Evolutionary conservation across 2,329 filamentous ascomycete genomes (phyloP).

Genomic region (Pyrenophora seminiperda): DNA sequence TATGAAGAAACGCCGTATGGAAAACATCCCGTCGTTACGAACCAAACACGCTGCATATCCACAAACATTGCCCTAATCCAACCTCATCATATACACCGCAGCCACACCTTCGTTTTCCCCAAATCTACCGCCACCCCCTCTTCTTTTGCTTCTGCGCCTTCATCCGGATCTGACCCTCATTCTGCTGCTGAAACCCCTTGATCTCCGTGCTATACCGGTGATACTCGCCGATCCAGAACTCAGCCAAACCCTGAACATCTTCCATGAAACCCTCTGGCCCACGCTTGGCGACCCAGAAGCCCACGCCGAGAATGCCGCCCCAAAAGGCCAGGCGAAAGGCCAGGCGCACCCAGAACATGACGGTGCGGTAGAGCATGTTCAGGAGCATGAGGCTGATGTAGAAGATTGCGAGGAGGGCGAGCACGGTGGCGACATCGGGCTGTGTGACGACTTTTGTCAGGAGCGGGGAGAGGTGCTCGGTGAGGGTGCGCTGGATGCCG

Average conservation of each 20-base stretch:
- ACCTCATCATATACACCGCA: background rate
- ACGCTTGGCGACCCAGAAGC: conserved; percentile 63
- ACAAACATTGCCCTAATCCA: no score
- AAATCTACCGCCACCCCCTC: conserved; percentile 16
- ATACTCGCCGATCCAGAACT: conserved; percentile 49
- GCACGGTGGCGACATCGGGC: conserved; percentile 58
- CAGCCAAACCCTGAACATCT: conserved; percentile 56
- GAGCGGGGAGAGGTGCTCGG: conserved; percentile 39
- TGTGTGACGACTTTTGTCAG: conserved; percentile 34
- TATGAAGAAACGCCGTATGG: no score
- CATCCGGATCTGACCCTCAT: conserved; percentile 34
- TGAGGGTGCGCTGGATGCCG: conserved; percentile 35
- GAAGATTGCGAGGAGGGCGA: conserved; percentile 64
- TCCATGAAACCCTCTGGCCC: conserved; percentile 67
- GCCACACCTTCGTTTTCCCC: background rate
- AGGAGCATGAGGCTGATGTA: conserved; percentile 68
- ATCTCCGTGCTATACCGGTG: conserved; percentile 42
- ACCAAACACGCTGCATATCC: no score
- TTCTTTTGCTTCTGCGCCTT: conserved; percentile 26
- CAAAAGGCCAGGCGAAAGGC: conserved; percentile 68
- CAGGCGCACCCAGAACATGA: conserved; percentile 79
- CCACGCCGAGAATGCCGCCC: conserved; percentile 61
- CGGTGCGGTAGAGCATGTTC: conserved; percentile 70
- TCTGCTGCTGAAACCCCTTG: conserved; percentile 28
- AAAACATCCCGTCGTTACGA: no score